Evolutionary conservation across 1,139 yeast species (phyloP).

Genomic region (Saccharomyces hybrid): DNA sequence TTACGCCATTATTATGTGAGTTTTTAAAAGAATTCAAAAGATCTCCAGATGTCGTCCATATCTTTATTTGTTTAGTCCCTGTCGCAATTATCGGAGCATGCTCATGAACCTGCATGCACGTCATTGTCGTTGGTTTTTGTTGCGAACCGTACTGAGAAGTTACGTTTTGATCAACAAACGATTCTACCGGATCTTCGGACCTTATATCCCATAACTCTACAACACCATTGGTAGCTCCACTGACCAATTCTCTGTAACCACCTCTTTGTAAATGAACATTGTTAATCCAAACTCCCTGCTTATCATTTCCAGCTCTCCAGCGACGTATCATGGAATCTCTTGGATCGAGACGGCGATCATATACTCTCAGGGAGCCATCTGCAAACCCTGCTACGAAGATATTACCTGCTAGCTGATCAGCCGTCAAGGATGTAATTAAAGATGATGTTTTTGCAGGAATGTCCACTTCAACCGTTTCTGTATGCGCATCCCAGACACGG

Average conservation of each 20-base stretch:
- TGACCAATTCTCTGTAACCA: conserved; percentile 81
- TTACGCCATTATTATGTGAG: conserved; percentile 26
- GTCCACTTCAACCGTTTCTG: conserved; percentile 79
- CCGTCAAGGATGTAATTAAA: conserved; percentile 80
- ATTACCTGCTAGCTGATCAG: conserved; percentile 95
- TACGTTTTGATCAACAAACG: conserved; percentile 49
- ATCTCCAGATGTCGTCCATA: conserved; percentile 86
- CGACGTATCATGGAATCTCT: conserved; percentile 79
- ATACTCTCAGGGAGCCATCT: conserved; percentile 84
- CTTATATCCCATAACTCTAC: conserved; percentile 91
- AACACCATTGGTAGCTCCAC: conserved; percentile 76
- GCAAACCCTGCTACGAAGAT: conserved; percentile 86
- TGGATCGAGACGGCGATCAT: conserved; percentile 80
- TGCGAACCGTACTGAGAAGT: conserved; percentile 14
- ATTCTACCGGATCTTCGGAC: conserved; percentile 56
- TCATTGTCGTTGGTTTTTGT: conserved; percentile 36
- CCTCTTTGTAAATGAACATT: conserved; percentile 96
- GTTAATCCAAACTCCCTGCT: conserved; percentile 50
- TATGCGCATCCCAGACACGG: conserved; percentile 92
- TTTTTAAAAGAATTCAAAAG: conserved; percentile 55
- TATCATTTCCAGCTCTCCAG: conserved; percentile 47
- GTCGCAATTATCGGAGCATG: conserved; percentile 92
- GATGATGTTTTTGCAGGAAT: conserved; percentile 88
- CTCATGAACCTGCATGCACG: conserved; percentile 79
- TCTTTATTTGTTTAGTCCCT: conserved; percentile 71